Evolutionary conservation across 2,329 filamentous ascomycete genomes (phyloP).

Genomic region (Alternaria sp.): DNA sequence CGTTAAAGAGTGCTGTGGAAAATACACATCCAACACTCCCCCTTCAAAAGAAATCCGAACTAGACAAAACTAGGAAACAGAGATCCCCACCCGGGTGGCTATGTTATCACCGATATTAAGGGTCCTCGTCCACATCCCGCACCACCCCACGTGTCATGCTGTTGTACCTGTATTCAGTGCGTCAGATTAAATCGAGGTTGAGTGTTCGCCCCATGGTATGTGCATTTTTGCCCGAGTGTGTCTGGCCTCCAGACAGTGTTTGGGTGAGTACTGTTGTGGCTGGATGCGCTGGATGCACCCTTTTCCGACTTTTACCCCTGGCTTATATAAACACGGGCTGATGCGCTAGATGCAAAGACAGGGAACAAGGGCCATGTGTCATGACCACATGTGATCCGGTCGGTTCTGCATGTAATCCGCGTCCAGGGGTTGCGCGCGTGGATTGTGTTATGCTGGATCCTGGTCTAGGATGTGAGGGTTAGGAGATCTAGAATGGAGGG

Average conservation of each 20-base stretch:
- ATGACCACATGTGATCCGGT: not conserved
- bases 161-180: not conserved
- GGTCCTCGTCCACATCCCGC: not conserved
- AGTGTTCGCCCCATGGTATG: not conserved
- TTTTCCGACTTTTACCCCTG: constrained; percentile 2
- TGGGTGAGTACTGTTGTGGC: not conserved
- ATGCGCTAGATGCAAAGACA: not conserved
- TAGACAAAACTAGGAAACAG: not conserved
- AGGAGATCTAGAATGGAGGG: constrained; percentile 1
- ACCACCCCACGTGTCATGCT: constrained; percentile 2
- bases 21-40: not conserved
- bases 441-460: not conserved
- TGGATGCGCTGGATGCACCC: not conserved
- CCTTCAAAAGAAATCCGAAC: not conserved
- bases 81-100: not conserved
- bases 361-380: not conserved
- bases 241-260: not conserved
- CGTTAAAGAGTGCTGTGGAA: not conserved
- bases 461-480: not conserved
- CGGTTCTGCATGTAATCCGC: not conserved
- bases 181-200: not conserved
- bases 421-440: not conserved
- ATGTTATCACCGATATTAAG: constrained; percentile 3
- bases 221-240: not conserved
- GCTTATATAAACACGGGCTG: constrained; percentile 3